A percentile compares a stretch with the other conserved stretches of the same genome.
Evolutionary conservation across 257 asterid species (phyloP).

Genomic region (Solanum dulcamara): DNA sequence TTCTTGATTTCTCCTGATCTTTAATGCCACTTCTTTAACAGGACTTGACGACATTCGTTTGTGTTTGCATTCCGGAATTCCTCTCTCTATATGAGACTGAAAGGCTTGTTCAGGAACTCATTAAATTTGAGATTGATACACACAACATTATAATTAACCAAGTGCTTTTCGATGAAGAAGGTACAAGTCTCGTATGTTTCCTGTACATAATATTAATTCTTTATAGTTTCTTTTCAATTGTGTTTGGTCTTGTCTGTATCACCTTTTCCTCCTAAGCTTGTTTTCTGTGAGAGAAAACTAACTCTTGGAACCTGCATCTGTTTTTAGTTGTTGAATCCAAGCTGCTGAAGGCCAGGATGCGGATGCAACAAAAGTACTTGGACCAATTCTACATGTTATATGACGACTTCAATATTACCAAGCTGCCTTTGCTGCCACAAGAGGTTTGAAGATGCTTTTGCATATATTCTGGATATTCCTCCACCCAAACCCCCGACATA

Average conservation of each 20-base stretch:
- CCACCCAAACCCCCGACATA: not conserved
- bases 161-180: constrained; percentile 91
- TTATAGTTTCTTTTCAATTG: not conserved
- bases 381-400: constrained; percentile 89
- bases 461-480: not conserved
- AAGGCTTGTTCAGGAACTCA: constrained; percentile 90
- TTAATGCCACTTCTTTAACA: constrained; percentile 12
- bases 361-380: constrained; percentile 87
- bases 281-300: not conserved
- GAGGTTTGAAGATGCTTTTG: constrained; percentile 39
- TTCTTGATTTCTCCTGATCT: not conserved
- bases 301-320: not conserved
- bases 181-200: constrained; percentile 15
- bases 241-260: not conserved
- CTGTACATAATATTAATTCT: not conserved
- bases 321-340: constrained; percentile 62
- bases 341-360: constrained; percentile 86
- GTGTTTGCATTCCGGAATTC: constrained; percentile 97
- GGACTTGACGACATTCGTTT: constrained; percentile 87
- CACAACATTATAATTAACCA: constrained; percentile 92
- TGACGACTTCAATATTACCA: constrained; percentile 83
- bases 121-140: constrained; percentile 90
- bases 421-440: constrained; percentile 90
- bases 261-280: not conserved
- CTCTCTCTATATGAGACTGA: constrained; percentile 95